Base-by-base conservation (phyloP, 1,284 basidiomycete genomes). In the Melampsora occidentalis region DNA sequence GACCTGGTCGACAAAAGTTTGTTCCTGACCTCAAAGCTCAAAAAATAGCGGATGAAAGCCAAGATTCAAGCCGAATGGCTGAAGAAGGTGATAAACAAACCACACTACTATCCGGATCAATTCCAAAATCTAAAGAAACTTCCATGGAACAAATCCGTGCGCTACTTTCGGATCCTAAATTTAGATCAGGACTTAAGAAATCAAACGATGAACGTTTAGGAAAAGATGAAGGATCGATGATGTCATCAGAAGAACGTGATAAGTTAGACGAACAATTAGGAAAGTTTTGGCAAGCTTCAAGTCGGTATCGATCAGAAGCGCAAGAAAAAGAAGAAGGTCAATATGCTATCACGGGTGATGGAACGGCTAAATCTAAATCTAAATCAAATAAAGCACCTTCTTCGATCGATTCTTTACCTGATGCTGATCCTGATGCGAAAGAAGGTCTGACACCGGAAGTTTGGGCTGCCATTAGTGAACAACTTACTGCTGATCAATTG, bases 391-490 rank as follows among this genome's bases (percentile, higher is more conserved):
- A 62, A 35, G 12, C 1, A 25, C 18, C 14, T 28, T 48, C 49
- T 12, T 7, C 67, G 22, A 67, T 76, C 16, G 72, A 76, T 35
- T 31, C 25, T 31, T 25, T 76, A n/a, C 72, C 72, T 46, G 72
- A 76, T 2, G 72, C 72, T 10, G 72, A 76, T 62, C 72, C 72
- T n/a, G 72, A 76, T 63, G 72, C 72, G n/a, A 67, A 68, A 39
- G 72, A 67, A 61, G 72, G 72, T 28, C 53, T 76, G 3, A 68
- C 64, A 14, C 65, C 65, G 5, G 72, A 76, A 28, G 51, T 76
- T 42, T 68, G 64, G 72, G 53, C 67, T 14, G 64, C 72, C 20
- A 51, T 76, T 33, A 76, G 48, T 16, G 31, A 51, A 33, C 31
- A 69, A 48, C 42, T 69, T 31, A 57, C 39, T 31, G 49, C 48